Base-by-base conservation (phyloP, 2,329 filamentous ascomycete species). In the Thermothelomyces thermophilus region DNA sequence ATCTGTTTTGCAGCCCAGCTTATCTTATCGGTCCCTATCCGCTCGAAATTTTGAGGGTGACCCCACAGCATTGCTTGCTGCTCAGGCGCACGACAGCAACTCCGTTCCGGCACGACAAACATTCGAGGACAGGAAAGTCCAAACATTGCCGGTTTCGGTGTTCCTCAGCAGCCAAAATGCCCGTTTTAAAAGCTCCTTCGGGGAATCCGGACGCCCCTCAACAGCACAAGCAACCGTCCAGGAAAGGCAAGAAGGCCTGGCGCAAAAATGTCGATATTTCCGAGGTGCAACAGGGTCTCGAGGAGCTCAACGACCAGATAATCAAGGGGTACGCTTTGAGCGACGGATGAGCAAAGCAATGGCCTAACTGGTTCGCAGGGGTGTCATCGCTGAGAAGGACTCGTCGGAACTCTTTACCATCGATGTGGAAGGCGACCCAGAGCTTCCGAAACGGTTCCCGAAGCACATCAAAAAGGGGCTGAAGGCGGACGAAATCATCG, bases 191-290 rank as follows among this genome's bases (percentile, higher is more conserved):
- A 57, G 68, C 71, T 41, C 69, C 68, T 42, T 67, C 73, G 35
- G 76, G 70, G 52, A 70, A 76, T 31, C 68, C 70, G 11, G 70
- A 75, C 31, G 85, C 87, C 16, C 90, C 90, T 10, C 82, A 84
- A 56, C 88, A 94, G 59, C 83, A 85, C 70, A 90, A 81, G 56
- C 93, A 98, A 68, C 82, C 90, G 22, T 97, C 91, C 5, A 80
- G 93, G 65, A 98, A 98, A 68, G 93, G 94, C 62, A 97, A 97
- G 72, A 97, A 95, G 73, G 91, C 93, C 28, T 98, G 93, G 93
- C 81, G 93, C 64, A 98, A 97, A 69, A 95, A 98, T 71, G 89
- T 98, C 68, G 89, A 98, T 70, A 80, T 97, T 55, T 85, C 87
- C 24, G 84, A 95, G 55, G 80, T 98, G 22, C 79, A 91, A 62